Evolutionary conservation across 2,329 filamentous ascomycete genomes (phyloP).

Genomic region (Colletotrichum coccodes): DNA sequence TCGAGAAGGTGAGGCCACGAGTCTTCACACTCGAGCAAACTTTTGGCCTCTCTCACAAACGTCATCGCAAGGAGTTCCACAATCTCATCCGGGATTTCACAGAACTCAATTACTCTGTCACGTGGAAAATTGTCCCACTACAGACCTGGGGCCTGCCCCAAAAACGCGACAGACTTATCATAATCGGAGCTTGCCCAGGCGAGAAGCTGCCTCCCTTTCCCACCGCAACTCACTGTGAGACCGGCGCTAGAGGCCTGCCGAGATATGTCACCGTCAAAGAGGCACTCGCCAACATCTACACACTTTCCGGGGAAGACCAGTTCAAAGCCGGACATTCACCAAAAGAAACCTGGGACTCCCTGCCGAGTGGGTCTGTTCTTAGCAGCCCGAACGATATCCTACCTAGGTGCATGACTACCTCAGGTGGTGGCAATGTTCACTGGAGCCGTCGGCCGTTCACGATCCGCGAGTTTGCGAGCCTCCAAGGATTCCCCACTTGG

Average conservation of each 20-base stretch:
- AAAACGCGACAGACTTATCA: slow-evolving; percentile 60
- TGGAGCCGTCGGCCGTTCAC: slow-evolving; percentile 74
- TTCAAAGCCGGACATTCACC: slow-evolving; percentile 55
- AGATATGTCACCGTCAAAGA: slow-evolving; percentile 56
- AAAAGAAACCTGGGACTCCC: slow-evolving; percentile 39
- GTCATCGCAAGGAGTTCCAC: too few relatives aligned
- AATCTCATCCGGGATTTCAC: slow-evolving; percentile 73
- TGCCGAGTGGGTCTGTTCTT: slow-evolving; percentile 47
- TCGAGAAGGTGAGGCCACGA: slow-evolving; percentile 70
- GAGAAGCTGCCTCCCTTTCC: slow-evolving; percentile 77
- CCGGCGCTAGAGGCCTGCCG: slow-evolving; percentile 44
- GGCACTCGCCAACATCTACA: slow-evolving; percentile 53
- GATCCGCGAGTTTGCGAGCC: slow-evolving; percentile 71
- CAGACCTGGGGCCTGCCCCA: slow-evolving; percentile 63
- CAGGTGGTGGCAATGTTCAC: slow-evolving; percentile 71
- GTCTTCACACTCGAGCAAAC: slow-evolving; percentile 85
- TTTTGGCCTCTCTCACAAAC: slow-evolving; percentile 67
- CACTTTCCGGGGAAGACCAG: too few relatives aligned
- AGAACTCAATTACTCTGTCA: slow-evolving; percentile 72
- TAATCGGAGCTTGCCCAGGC: slow-evolving; percentile 73
- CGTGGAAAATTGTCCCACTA: slow-evolving; percentile 71
- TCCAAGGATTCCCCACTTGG: slow-evolving; percentile 75
- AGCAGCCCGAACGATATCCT: slow-evolving; percentile 57
- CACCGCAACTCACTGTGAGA: slow-evolving; percentile 63
- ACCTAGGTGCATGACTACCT: slow-evolving; percentile 71